Conservation (phyloP, 108 stramenopile genomes). For the Cyclotella atomus region DNA sequence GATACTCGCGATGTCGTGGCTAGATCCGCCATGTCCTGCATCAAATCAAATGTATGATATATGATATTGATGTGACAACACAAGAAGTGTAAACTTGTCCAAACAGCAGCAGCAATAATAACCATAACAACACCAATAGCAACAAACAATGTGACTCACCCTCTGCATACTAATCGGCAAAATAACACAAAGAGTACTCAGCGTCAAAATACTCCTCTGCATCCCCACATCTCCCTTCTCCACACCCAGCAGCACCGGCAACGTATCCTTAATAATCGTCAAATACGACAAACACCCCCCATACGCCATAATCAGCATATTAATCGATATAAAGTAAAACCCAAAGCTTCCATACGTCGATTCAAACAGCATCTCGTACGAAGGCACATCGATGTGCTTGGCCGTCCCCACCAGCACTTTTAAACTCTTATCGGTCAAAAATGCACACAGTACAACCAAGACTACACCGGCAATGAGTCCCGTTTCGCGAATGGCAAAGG, state of each 20-base stretch:
- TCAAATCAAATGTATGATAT: neutral
- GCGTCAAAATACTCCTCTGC: slow-evolving; percentile 57
- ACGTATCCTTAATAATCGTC: slow-evolving; percentile 86
- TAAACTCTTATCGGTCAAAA: slow-evolving; percentile 40
- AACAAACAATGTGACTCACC: slow-evolving; percentile 20
- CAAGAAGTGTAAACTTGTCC: too few species aligned
- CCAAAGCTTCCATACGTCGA: slow-evolving; percentile 56
- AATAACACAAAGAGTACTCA: slow-evolving; percentile 66
- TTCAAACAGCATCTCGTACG: slow-evolving; percentile 50
- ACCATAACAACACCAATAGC: too few species aligned
- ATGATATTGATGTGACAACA: too few species aligned
- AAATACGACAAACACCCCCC: slow-evolving; percentile 85
- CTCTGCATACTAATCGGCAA: slow-evolving; percentile 75
- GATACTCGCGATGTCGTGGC: slow-evolving; percentile 53
- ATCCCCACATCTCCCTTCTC: slow-evolving; percentile 46
- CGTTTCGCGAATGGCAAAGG: slow-evolving; percentile 81
- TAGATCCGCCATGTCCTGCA: slow-evolving; percentile 83
- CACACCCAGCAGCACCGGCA: slow-evolving; percentile 69
- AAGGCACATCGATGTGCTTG: slow-evolving; percentile 74
- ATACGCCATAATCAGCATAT: slow-evolving; percentile 87
- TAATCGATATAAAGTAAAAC: slow-evolving; percentile 65
- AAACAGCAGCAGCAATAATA: too few species aligned
- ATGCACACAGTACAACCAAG: slow-evolving; percentile 59
- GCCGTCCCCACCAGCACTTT: slow-evolving; percentile 76
- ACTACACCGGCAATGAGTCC: slow-evolving; percentile 77